phyloP scores from a whole-genome alignment of 2,329 filamentous ascomycete species.

The Ophiostoma triangulosporum region DNA sequence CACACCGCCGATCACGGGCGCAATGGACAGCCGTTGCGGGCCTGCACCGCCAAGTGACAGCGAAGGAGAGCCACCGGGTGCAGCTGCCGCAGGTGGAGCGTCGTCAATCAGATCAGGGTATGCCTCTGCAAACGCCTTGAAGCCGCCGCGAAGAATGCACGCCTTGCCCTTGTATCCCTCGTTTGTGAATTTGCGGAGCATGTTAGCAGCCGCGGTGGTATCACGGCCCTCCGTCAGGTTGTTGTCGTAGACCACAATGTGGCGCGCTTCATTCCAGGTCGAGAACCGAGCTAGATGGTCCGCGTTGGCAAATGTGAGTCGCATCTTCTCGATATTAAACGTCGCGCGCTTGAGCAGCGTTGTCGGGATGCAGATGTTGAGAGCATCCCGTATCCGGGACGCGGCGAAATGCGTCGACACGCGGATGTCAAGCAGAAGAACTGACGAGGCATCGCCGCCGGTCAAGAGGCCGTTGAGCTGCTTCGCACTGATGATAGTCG shows the following conservation, averaged over 20 bases:
- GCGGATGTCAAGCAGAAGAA: slow-evolving; percentile 72
- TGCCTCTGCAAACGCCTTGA: slow-evolving; percentile 54
- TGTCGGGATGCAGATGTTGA: slow-evolving; percentile 91
- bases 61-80: slow-evolving; percentile 25
- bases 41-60: slow-evolving; percentile 35
- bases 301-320: slow-evolving; percentile 69
- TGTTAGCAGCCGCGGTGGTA: slow-evolving; percentile 66
- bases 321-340: slow-evolving; percentile 77
- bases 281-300: slow-evolving; percentile 59
- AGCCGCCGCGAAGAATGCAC: slow-evolving; percentile 71
- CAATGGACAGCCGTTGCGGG: slow-evolving; percentile 35
- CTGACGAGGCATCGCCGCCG: neutral
- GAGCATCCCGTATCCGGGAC: slow-evolving; percentile 61
- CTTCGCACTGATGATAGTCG: slow-evolving; percentile 35
- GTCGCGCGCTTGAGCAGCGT: slow-evolving; percentile 83
- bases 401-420: slow-evolving; percentile 71
- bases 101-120: slow-evolving; percentile 53
- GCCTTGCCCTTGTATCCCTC: slow-evolving; percentile 68
- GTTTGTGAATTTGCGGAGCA: slow-evolving; percentile 79
- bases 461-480: slow-evolving; percentile 42
- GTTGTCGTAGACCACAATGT: slow-evolving; percentile 80
- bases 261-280: slow-evolving; percentile 58
- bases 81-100: slow-evolving; percentile 18
- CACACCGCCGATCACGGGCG: slow-evolving; percentile 81
- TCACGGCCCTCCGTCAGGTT: slow-evolving; percentile 68